Conservation (phyloP, 2,329 filamentous ascomycete species). For the Microdochium trichocladiopsis region DNA sequence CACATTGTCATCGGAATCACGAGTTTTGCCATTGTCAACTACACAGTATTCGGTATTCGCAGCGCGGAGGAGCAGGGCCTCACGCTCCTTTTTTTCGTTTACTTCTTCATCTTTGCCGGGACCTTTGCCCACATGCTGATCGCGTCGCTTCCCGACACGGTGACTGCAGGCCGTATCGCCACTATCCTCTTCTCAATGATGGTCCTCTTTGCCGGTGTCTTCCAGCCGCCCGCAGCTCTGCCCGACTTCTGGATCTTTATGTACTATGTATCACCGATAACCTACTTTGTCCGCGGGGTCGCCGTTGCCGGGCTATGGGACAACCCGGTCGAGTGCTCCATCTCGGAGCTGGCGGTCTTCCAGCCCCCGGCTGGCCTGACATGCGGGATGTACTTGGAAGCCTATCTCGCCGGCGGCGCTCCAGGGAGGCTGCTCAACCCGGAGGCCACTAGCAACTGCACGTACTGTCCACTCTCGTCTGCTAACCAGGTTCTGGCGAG, state of each 20-base stretch:
- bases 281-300: slow-evolving; percentile 67
- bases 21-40: background rate
- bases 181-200: slow-evolving; percentile 67
- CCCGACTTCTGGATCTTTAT: slow-evolving; percentile 66
- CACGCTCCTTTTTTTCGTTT: slow-evolving; percentile 69
- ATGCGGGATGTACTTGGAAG: slow-evolving; percentile 56
- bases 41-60: background rate
- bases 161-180: background rate
- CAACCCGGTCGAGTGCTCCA: slow-evolving; percentile 39
- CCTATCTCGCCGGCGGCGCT: slow-evolving; percentile 39
- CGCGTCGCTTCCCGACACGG: slow-evolving; percentile 16
- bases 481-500: slow-evolving; percentile 52
- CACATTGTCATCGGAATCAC: background rate
- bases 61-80: slow-evolving; percentile 24
- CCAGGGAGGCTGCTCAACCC: slow-evolving; percentile 60
- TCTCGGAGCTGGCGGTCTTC: slow-evolving; percentile 34
- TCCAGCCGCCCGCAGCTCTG: slow-evolving; percentile 58
- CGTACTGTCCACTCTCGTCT: slow-evolving; percentile 58
- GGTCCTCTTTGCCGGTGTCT: slow-evolving; percentile 69
- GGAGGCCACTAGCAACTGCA: slow-evolving; percentile 49
- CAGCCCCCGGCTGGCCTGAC: slow-evolving; percentile 57
- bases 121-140: slow-evolving; percentile 73
- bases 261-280: slow-evolving; percentile 62
- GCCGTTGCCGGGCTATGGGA: slow-evolving; percentile 54
- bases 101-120: slow-evolving; percentile 79